Base-by-base conservation (phyloP, 768 basidiomycete genomes). In the Boletellus ananiceps region DNA sequence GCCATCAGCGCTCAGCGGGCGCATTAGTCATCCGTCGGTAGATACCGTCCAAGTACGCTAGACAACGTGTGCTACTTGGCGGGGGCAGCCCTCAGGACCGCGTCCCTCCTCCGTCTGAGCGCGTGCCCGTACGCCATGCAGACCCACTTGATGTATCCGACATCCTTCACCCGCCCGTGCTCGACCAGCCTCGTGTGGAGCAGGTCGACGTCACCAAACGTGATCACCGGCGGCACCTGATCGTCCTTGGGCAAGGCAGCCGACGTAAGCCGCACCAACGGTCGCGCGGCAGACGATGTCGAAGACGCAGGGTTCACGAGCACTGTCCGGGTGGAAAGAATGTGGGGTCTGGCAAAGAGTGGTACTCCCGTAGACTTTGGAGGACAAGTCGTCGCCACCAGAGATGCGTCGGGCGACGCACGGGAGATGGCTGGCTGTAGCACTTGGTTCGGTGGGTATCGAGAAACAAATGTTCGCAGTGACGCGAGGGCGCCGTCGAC, bases 151-250 rank as follows among this genome's bases (percentile, higher is more conserved):
- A 95, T 52, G 59, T 83, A 88, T 7, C 71, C 77, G 23, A 93
- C 71, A 15, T 81, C 80, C 34, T 73, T 69, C n/a, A 32, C 50
- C 47, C 69, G 51, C 44, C 61, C 66, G 31, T 65, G 68, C 18
- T 67, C 65, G n/a, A 85, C 80, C 25, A 93, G 67, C 23, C 84
- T 74, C 50, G 90, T 79, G 63, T 95, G 92, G 44, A 96, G 70
- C 5, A 84, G 52, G 55, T 88, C 84, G n/a, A 95, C 55, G 61
- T 95, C 91, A 14, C 69, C 56, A 62, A 93, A 95, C 12, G 80
- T 75, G 18, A 95, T 57, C 35, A 93, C 64, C 0, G 93, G 93
- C 0, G 93, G 88, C 6, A 96, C 84, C 19, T 76, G 62, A 56
- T 91, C 86, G 61, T 96, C 93, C 1, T 80, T 77, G 4, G 86